phyloP scores from a whole-genome alignment of 768 basidiomycete genomes.

The Boletus tylopilopsis region DNA sequence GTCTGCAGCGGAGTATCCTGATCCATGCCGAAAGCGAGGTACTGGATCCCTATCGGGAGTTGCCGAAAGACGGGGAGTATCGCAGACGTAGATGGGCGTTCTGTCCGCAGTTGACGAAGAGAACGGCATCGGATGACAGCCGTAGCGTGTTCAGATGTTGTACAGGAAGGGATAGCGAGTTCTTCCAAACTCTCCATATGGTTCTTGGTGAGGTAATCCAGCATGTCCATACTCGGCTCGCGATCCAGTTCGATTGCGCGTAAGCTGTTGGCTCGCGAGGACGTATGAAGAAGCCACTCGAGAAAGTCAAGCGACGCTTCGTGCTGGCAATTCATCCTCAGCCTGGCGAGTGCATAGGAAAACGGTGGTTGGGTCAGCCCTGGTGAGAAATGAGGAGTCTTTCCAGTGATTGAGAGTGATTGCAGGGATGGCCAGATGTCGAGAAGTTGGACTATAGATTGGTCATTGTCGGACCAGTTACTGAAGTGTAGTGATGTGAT shows the following conservation, averaged over 20 bases:
- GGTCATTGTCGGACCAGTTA: slow-evolving; percentile 67
- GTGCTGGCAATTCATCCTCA: slow-evolving; percentile 65
- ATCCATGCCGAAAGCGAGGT: slow-evolving; percentile 60
- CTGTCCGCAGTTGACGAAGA: slow-evolving; percentile 55
- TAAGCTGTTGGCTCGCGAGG: slow-evolving; percentile 41
- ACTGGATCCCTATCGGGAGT: slow-evolving; percentile 47
- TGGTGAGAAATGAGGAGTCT: slow-evolving; percentile 46
- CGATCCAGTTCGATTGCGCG: slow-evolving; percentile 55
- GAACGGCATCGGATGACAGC: slow-evolving; percentile 45
- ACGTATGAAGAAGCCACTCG: slow-evolving; percentile 65
- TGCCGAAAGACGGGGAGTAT: slow-evolving; percentile 41
- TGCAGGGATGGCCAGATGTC: slow-evolving; percentile 57
- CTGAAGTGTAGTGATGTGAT: slow-evolving; percentile 55
- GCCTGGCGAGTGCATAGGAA: slow-evolving; percentile 44
- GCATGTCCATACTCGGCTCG: slow-evolving; percentile 51
- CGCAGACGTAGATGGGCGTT: slow-evolving; percentile 44
- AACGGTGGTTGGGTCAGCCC: slow-evolving; percentile 37
- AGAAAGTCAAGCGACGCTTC: slow-evolving; percentile 60
- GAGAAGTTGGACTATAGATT: slow-evolving; percentile 57
- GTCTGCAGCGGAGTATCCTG: slow-evolving; percentile 50
- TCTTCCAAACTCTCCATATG: slow-evolving; percentile 50
- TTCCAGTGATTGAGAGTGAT: slow-evolving; percentile 56
- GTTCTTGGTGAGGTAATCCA: slow-evolving; percentile 51
- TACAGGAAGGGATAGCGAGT: slow-evolving; percentile 55
- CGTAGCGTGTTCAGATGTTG: slow-evolving; percentile 42